A percentile compares a stretch with the other conserved stretches of the same genome.
Evolutionary conservation across 352 stramenopile genomes (phyloP).

Genomic region (Pythium graminicola): DNA sequence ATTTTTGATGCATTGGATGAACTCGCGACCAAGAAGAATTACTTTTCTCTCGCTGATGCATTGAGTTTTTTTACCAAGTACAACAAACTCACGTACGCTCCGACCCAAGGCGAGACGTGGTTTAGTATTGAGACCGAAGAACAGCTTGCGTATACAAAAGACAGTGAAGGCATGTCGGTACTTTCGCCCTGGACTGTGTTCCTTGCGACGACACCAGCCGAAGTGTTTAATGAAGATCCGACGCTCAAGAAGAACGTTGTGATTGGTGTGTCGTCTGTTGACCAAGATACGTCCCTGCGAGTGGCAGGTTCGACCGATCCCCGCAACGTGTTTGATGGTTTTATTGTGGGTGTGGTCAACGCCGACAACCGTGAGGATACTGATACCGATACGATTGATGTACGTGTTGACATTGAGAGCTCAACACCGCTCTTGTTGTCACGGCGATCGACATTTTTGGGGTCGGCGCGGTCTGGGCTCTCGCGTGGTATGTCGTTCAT

Average conservation of each 20-base stretch:
- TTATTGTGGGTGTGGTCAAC: slow-evolving; percentile 65
- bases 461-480: slow-evolving; percentile 41
- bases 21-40: slow-evolving; percentile 50
- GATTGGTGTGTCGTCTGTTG: slow-evolving; percentile 54
- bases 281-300: slow-evolving; percentile 59
- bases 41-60: slow-evolving; percentile 73
- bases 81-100: slow-evolving; percentile 55
- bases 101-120: slow-evolving; percentile 67
- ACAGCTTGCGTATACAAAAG: slow-evolving; percentile 69
- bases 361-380: slow-evolving; percentile 30
- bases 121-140: slow-evolving; percentile 82
- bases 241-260: slow-evolving; percentile 67
- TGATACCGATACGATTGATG: slow-evolving; percentile 16
- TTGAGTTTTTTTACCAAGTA: slow-evolving; percentile 62
- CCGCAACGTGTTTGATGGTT: slow-evolving; percentile 54
- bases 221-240: slow-evolving; percentile 29
- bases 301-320: slow-evolving; percentile 53
- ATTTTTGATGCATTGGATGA: slow-evolving; percentile 66
- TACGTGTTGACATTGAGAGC: slow-evolving; percentile 20
- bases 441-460: slow-evolving; percentile 36
- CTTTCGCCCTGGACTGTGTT: slow-evolving; percentile 77
- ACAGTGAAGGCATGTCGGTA: slow-evolving; percentile 56
- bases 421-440: slow-evolving; percentile 38
- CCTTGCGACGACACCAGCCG: slow-evolving; percentile 48
- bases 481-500: slow-evolving; percentile 27